Percentiles rank a stretch among this genome's conserved stretches.
These are phyloP conservation scores for Oemleria cerasiformis DNA, from an alignment of 306 rosid species.

Conservation along the genomic window DNA sequence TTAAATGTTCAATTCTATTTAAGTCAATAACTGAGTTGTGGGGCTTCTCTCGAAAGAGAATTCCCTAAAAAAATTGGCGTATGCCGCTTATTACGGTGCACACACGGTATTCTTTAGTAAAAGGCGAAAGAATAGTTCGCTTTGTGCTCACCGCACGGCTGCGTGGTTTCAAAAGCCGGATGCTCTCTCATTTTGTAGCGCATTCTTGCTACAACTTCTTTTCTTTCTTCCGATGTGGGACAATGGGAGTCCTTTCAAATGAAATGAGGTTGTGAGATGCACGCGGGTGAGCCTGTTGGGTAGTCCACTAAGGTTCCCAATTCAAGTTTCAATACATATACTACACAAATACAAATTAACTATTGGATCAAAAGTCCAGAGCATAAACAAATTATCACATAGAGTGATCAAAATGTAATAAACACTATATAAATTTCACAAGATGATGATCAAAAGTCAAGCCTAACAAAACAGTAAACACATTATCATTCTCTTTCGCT, in stretches of 20 bases:
- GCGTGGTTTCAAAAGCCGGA: fast-evolving
- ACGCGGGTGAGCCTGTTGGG: background rate
- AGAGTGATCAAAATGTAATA: too few species aligned
- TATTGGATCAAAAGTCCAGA: too few species aligned
- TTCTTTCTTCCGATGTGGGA: background rate
- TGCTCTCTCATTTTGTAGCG: background rate
- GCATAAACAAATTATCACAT: too few species aligned
- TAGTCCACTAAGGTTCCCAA: background rate
- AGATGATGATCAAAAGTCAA: too few species aligned
- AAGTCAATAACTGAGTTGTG: background rate
- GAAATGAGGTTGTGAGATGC: too few species aligned
- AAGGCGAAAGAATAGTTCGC: slow-evolving; percentile 71
- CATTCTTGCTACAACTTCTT: background rate
- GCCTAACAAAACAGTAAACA: too few species aligned
- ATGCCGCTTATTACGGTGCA: slow-evolving; percentile 31
- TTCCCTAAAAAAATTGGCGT: slow-evolving; percentile 23
- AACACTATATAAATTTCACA: too few species aligned
- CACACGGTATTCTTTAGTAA: slow-evolving; percentile 70
- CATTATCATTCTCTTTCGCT: too few species aligned
- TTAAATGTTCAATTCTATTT: too few species aligned
- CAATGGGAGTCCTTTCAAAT: too few species aligned
- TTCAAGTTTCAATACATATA: too few species aligned
- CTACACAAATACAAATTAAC: too few species aligned
- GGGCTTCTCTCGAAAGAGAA: background rate
- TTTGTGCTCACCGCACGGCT: slow-evolving; percentile 30